Evolutionary conservation across 2,329 filamentous ascomycete genomes (phyloP).

Genomic region (Lojkania enalia): DNA sequence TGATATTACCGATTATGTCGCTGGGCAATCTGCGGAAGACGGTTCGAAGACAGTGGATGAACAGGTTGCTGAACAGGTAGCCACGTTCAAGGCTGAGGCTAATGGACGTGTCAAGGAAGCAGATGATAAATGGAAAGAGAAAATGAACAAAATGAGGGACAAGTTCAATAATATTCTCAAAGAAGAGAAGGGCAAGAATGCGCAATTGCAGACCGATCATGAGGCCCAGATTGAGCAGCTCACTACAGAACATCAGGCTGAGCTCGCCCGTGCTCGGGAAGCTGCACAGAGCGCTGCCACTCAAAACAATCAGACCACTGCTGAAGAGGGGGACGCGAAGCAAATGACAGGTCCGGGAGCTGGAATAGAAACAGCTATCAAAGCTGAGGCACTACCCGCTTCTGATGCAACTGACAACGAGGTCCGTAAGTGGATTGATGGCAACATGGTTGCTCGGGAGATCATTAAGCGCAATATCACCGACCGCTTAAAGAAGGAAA

Average conservation of each 20-base stretch:
- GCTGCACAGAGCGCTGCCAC: constrained; percentile 8
- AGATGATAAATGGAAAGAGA: neutral
- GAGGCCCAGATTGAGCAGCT: constrained; percentile 25
- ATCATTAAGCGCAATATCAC: constrained; percentile 46
- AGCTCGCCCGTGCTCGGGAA: constrained; percentile 41
- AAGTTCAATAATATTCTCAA: constrained; percentile 57
- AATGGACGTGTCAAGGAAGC: constrained; percentile 23
- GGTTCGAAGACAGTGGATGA: constrained; percentile 43
- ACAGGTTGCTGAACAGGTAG: constrained; percentile 53
- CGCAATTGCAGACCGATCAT: constrained; percentile 45
- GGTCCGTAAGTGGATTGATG: constrained; percentile 51
- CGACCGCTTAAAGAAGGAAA: constrained; percentile 4
- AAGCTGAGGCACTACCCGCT: constrained; percentile 4
- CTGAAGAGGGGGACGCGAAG: neutral
- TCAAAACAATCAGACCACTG: neutral
- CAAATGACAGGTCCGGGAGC: constrained; percentile 6
- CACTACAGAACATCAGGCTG: constrained; percentile 38
- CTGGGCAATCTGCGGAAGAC: constrained; percentile 8
- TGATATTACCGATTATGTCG: constrained; percentile 25
- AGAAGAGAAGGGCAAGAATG: constrained; percentile 51
- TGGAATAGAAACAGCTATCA: constrained; percentile 6
- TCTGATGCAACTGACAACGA: neutral
- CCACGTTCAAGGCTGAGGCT: constrained; percentile 38
- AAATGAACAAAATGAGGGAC: constrained; percentile 56
- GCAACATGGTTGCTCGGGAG: constrained; percentile 46